Evolutionary conservation across 148 eudicot species (phyloP), one percentile per base, ranked within the genome.

Genomic region (Polygonum maritimum): DNA sequence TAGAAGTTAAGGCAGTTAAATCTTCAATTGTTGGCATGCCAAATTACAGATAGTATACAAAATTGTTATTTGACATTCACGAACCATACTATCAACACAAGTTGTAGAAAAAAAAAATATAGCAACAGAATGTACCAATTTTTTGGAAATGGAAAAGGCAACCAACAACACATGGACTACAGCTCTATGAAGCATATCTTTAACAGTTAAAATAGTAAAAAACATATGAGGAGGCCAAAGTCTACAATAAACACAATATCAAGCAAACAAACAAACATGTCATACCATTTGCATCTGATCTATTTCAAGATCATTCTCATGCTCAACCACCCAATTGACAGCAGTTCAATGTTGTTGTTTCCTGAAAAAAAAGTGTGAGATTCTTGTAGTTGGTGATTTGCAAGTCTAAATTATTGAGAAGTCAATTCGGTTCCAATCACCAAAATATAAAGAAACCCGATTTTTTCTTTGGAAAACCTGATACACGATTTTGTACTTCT

Each of bases 241-340:
- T 41, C 9, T 47, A 47, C 57, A 48, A 6, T 3, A 26, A 54
- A 55, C 40, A 48, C 40, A 11, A 41, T 47, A 65, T 2, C n/a
- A 69, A 38, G 31, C 39, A 10, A 21, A 71, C 21, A 77, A 35
- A 21, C 69, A n/a, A 75, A 48, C 26, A 73, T 52, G 19, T 54
- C 69, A 58, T 89, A 95, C 99, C 98, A 88, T 72, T 16, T 90
- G 99, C 94, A 92, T 83, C 79, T 90, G 79, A 81, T 95, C 99
- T 60, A 95, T 91, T 83, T 95, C 91, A 7, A 89, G 76, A 81
- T 95, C 99, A 80, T 88, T 82, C 80, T 95, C 99, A 80, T 95
- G 99, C 77, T 95, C 99, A 75, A 89, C 97, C 12, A 88, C 86
- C 99, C 99, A 95, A 81, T 89, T 92, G 47, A 89, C 93, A 71